phyloP scores from a whole-genome alignment of 140 eudicot species.

The Stevia rebaudiana region DNA sequence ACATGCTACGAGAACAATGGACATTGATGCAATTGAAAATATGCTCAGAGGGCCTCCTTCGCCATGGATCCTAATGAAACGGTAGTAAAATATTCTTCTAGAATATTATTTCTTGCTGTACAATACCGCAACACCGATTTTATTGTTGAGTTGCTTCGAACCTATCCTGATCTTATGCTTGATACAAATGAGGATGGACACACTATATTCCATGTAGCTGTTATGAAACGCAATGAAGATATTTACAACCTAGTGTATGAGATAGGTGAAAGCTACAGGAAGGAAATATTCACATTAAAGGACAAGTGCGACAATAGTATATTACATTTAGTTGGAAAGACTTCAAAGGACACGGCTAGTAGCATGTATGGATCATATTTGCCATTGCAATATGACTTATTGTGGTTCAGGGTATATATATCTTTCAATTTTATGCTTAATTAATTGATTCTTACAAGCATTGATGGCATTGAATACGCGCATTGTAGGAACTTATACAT shows the following conservation, averaged over 20 bases:
- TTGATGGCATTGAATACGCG: too few relatives aligned
- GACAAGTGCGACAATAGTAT: slow-evolving; percentile 20
- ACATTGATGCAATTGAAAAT: neutral
- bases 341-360: slow-evolving; percentile 13
- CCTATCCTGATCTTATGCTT: slow-evolving; percentile 39
- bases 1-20: neutral
- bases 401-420: slow-evolving; percentile 44
- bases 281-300: slow-evolving; percentile 10
- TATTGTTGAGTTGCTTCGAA: slow-evolving; percentile 21
- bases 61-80: too few relatives aligned
- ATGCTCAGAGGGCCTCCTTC: neutral
- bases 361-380: slow-evolving; percentile 31
- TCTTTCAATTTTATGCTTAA: neutral
- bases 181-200: slow-evolving; percentile 13
- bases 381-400: slow-evolving; percentile 43
- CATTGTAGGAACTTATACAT: slow-evolving; percentile 2
- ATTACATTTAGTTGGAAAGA: slow-evolving; percentile 33
- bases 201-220: slow-evolving; percentile 38
- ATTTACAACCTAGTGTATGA: slow-evolving; percentile 37
- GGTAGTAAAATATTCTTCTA: too few relatives aligned
- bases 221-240: slow-evolving; percentile 32
- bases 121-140: slow-evolving; percentile 21
- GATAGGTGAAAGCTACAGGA: slow-evolving; percentile 22
- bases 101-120: slow-evolving; percentile 28
- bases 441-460: too few relatives aligned